These are phyloP conservation scores for Neurospora africana DNA, from an alignment of 495 filamentous ascomycete genomes.

Conservation along the genomic window DNA sequence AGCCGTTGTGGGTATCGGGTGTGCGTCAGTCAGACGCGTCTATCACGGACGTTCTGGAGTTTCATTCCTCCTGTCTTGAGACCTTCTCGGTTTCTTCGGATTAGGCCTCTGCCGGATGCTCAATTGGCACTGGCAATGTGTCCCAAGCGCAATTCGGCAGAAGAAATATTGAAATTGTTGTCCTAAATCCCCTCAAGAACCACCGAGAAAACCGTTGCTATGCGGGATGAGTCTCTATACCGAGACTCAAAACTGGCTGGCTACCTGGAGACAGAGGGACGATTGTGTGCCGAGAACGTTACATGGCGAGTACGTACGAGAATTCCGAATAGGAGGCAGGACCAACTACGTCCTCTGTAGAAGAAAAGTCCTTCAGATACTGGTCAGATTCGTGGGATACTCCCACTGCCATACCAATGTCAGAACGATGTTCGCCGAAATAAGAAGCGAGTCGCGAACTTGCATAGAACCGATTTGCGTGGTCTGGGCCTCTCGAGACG, in stretches of 20 bases:
- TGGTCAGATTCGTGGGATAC: neutral
- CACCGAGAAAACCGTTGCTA: neutral
- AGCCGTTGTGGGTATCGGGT: neutral
- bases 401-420: neutral
- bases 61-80: neutral
- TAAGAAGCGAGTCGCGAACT: neutral
- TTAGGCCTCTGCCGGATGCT: neutral
- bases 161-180: neutral
- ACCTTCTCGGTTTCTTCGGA: neutral
- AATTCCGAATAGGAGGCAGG: neutral
- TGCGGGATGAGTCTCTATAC: neutral
- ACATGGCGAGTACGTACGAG: neutral
- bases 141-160: neutral
- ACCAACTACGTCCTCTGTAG: neutral
- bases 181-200: neutral
- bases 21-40: neutral
- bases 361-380: neutral
- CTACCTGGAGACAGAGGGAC: neutral
- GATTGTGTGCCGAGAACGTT: neutral
- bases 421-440: neutral
- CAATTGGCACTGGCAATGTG: neutral
- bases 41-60: neutral
- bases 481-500: neutral
- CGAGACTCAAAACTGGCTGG: neutral
- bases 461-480: neutral